Conservation (phyloP, 108 stramenopile species). For the Skeletonema tropicum region DNA sequence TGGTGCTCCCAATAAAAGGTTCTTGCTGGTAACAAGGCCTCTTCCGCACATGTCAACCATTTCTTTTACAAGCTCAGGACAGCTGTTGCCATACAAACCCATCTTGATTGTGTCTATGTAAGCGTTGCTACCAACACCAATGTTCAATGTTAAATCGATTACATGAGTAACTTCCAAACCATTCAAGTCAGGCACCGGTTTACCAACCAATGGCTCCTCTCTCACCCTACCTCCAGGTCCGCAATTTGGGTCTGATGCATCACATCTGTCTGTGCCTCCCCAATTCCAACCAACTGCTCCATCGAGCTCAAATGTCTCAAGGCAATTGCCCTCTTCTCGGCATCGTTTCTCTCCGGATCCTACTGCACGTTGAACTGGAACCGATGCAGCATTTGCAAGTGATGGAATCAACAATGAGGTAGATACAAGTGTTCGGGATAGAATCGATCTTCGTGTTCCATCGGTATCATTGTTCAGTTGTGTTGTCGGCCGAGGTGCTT, state of each 20-base stretch:
- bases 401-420: conserved; percentile 8
- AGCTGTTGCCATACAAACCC: conserved; percentile 75
- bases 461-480: not conserved
- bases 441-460: conserved; percentile 19
- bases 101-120: conserved; percentile 54
- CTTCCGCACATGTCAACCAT: conserved; percentile 59
- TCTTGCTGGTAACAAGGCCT: conserved; percentile 56
- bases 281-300: conserved; percentile 90
- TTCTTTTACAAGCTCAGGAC: conserved; percentile 51
- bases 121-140: conserved; percentile 61
- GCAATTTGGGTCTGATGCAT: conserved; percentile 74
- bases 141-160: conserved; percentile 48
- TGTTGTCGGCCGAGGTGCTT: not conserved
- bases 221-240: conserved; percentile 68
- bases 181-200: conserved; percentile 46
- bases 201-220: conserved; percentile 47
- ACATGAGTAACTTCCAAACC: conserved; percentile 57
- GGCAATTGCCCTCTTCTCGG: conserved; percentile 74
- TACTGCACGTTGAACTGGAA: conserved; percentile 70
- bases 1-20: conserved; percentile 60
- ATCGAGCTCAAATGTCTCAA: conserved; percentile 79
- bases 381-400: conserved; percentile 39
- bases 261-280: conserved; percentile 86
- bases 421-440: conserved; percentile 4
- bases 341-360: conserved; percentile 75